These are phyloP conservation scores for Salix purpurea DNA, from an alignment of 345 rosid species.

Conservation along the genomic window DNA sequence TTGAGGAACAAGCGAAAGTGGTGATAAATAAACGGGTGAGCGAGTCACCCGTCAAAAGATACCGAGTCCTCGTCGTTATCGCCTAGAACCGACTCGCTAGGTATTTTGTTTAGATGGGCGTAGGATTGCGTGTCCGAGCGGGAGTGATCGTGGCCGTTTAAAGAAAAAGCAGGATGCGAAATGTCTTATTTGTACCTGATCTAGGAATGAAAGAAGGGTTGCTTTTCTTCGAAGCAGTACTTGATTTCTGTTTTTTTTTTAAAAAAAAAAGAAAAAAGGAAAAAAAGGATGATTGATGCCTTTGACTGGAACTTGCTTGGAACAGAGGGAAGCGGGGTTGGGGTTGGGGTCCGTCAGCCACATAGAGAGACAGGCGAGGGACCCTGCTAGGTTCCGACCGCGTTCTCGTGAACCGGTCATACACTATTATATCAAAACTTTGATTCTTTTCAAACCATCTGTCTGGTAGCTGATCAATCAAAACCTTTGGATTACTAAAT, in stretches of 20 bases:
- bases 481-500: too few relatives aligned
- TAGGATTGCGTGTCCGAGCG: neutral
- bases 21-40: neutral
- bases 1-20: neutral
- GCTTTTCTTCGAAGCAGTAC: neutral
- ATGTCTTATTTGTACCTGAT: neutral
- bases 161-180: neutral
- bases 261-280: too few relatives aligned
- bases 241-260: too few relatives aligned
- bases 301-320: neutral
- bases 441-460: too few relatives aligned
- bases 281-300: neutral
- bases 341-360: neutral
- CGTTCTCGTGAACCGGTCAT: too few relatives aligned
- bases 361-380: neutral
- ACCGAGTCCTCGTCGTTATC: constrained; percentile 26
- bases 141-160: constrained; percentile 3
- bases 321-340: neutral
- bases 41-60: constrained; percentile 10
- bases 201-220: neutral
- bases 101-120: neutral
- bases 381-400: neutral
- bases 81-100: constrained; percentile 18
- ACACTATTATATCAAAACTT: too few relatives aligned
- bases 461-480: too few relatives aligned